These are phyloP conservation scores for Huntiella bhutanensis DNA, from an alignment of 2,329 filamentous ascomycete species.

Conservation along the genomic window DNA sequence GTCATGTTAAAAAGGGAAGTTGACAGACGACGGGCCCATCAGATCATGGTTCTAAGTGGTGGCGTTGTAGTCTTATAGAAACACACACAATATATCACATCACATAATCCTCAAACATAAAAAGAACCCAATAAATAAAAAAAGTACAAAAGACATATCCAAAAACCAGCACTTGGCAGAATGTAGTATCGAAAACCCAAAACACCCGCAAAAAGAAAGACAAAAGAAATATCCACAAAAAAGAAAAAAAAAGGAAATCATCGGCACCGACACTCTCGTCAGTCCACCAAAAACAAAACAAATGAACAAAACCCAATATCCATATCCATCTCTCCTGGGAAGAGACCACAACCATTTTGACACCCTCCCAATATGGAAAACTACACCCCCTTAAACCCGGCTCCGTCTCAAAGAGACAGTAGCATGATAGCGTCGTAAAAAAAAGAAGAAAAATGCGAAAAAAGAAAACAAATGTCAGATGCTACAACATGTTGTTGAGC, in stretches of 20 bases:
- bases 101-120: neutral
- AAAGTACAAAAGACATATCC: neutral
- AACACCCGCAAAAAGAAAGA: neutral
- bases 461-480: neutral
- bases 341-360: neutral
- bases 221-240: neutral
- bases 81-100: neutral
- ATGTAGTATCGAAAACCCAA: neutral
- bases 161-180: neutral
- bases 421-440: neutral
- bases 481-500: slow-evolving; percentile 1
- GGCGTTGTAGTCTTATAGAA: neutral
- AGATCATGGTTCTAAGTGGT: slow-evolving; percentile 21
- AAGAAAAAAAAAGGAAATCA: slow-evolving; percentile 1
- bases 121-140: neutral
- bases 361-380: too few relatives aligned
- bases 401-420: neutral
- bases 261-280: neutral
- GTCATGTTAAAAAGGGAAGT: slow-evolving; percentile 48
- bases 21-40: slow-evolving; percentile 33
- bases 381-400: too few relatives aligned
- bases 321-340: slow-evolving; percentile 3
- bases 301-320: neutral
- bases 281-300: neutral
- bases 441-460: neutral